phyloP scores from a whole-genome alignment of 176 grass and related monocot genomes.

The Chloris gayana region DNA sequence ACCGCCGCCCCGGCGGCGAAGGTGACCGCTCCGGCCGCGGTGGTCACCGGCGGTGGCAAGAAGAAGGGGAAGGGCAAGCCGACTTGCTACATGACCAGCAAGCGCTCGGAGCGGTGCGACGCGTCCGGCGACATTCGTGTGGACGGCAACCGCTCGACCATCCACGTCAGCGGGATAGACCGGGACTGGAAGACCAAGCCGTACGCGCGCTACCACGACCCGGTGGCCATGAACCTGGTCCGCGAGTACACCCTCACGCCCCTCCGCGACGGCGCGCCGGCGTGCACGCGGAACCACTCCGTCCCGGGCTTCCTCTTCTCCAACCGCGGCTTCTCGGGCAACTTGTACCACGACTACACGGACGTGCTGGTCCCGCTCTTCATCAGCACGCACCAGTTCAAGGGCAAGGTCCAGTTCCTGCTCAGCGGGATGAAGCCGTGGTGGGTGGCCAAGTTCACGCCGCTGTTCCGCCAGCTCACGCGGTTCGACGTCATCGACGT shows the following conservation, averaged over 20 bases:
- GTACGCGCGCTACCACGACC: conserved; percentile 87
- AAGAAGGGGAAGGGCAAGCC: conserved; percentile 33
- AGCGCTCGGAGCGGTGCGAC: conserved; percentile 78
- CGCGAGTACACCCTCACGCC: conserved; percentile 73
- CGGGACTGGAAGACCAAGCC: conserved; percentile 85
- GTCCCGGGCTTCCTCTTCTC: conserved; percentile 83
- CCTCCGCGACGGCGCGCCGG: conserved; percentile 27
- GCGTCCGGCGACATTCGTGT: conserved; percentile 66
- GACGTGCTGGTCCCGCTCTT: conserved; percentile 88
- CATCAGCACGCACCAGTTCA: conserved; percentile 78
- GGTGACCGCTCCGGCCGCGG: neutral
- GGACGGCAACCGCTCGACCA: conserved; percentile 58
- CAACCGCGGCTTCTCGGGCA: conserved; percentile 80
- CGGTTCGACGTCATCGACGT: conserved; percentile 70
- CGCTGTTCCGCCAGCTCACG: conserved; percentile 68
- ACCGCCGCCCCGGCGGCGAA: neutral
- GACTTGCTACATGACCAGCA: conserved; percentile 84
- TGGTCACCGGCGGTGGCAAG: neutral
- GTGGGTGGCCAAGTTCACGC: conserved; percentile 84
- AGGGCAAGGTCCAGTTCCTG: conserved; percentile 64
- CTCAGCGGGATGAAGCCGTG: conserved; percentile 65
- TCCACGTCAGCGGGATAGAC: conserved; percentile 55
- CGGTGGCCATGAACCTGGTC: conserved; percentile 59
- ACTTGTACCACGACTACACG: conserved; percentile 95
- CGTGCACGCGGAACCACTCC: conserved; percentile 79